Evolutionary conservation across 805 yeast species (phyloP).

Genomic region (Dipodascus geniculatus): DNA sequence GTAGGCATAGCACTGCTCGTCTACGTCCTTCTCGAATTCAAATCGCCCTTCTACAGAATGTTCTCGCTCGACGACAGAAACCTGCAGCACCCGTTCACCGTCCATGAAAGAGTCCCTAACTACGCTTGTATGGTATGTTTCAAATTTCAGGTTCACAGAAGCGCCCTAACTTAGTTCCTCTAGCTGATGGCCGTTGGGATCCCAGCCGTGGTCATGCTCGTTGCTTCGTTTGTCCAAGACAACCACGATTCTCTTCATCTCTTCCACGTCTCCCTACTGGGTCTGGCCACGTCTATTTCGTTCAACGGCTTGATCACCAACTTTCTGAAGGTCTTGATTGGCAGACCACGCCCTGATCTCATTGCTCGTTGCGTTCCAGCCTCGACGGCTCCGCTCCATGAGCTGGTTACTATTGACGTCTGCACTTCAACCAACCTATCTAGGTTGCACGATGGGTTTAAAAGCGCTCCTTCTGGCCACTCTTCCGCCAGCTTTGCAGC

Average conservation of each 20-base stretch:
- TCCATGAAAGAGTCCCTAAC: constrained; percentile 56
- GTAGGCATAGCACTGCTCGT: constrained; percentile 6
- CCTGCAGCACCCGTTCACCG: constrained; percentile 72
- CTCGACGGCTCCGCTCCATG: constrained; percentile 37
- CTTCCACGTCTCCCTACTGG: constrained; percentile 53
- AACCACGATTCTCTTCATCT: constrained; percentile 28
- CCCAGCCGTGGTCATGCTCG: constrained; percentile 14
- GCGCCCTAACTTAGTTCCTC: constrained; percentile 11
- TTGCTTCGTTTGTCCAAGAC: constrained; percentile 20
- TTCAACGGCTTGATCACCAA: constrained; percentile 58
- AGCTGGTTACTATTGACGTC: constrained; percentile 21
- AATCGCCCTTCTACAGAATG: constrained; percentile 61
- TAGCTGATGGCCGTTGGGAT: constrained; percentile 22
- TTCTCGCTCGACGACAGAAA: constrained; percentile 66
- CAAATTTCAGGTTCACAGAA: neutral
- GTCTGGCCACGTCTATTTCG: constrained; percentile 48
- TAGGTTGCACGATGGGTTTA: constrained; percentile 38
- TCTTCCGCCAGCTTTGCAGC: constrained; percentile 42
- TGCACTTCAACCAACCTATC: constrained; percentile 25
- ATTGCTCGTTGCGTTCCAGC: constrained; percentile 72
- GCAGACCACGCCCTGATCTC: constrained; percentile 87
- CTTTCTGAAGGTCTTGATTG: constrained; percentile 69
- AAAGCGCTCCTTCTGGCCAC: constrained; percentile 50
- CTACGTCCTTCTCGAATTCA: constrained; percentile 9
- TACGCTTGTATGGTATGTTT: constrained; percentile 34